phyloP scores from a whole-genome alignment of 2,329 filamentous ascomycete species.

The Paecilomyces sp. region DNA sequence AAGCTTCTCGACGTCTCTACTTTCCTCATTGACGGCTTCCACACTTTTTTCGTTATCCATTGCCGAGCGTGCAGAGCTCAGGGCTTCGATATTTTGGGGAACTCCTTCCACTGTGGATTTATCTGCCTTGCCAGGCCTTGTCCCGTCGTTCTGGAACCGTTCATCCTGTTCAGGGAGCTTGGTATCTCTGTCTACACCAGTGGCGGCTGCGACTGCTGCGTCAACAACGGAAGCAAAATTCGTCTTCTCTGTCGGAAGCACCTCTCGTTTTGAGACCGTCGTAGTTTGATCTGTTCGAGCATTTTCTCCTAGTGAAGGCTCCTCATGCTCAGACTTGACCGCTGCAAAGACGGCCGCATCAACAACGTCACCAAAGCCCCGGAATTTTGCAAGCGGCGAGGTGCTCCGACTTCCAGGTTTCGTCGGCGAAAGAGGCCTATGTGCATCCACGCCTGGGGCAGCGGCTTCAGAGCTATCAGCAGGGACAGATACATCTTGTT shows the following conservation, averaged over 20 bases:
- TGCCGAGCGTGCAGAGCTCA: not conserved
- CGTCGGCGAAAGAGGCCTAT: not conserved
- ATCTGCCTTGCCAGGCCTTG: not conserved
- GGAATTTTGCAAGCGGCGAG: not conserved
- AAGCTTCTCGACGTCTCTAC: constrained; percentile 1
- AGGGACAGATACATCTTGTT: not conserved
- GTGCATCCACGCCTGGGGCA: not conserved
- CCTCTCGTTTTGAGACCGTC: not conserved
- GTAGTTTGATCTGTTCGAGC: not conserved
- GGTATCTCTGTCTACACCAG: not conserved
- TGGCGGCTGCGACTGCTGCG: constrained; percentile 1
- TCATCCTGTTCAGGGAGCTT: not conserved
- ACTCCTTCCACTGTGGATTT: not conserved
- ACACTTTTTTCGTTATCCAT: not conserved
- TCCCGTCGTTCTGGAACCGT: not conserved
- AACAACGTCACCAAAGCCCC: constrained; percentile 3
- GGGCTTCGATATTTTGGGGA: not conserved
- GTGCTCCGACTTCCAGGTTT: not conserved
- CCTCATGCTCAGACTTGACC: not conserved
- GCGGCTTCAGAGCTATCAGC: not conserved
- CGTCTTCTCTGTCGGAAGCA: not conserved
- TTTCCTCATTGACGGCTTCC: not conserved
- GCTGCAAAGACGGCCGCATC: constrained; percentile 2
- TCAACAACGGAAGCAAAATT: not conserved
- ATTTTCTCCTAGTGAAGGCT: not conserved